Conservation (phyloP, 148 eudicot genomes). For the Spergularia bocconei region DNA sequence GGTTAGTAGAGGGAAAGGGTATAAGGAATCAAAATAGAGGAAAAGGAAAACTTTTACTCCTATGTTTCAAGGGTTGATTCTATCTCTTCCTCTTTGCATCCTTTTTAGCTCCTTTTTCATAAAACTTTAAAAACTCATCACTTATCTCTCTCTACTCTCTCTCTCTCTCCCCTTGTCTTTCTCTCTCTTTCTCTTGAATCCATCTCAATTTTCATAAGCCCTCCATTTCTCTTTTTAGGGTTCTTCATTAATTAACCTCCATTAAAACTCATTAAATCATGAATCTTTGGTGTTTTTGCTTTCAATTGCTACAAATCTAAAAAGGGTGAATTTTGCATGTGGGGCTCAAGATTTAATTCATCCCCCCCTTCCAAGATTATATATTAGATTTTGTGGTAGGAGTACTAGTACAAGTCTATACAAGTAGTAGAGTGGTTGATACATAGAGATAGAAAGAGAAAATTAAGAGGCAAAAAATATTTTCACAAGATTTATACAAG, state of each 20-base stretch:
- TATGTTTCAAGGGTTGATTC: constrained; percentile 11
- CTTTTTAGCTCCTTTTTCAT: not conserved
- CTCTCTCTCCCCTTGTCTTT: not conserved
- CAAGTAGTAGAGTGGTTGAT: not conserved
- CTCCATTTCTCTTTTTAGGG: constrained; percentile 13
- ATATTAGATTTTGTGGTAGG: constrained; percentile 19
- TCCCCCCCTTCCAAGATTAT: constrained; percentile 18
- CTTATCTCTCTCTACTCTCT: constrained; percentile 5
- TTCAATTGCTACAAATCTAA: constrained; percentile 14
- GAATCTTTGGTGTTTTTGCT: constrained; percentile 9
- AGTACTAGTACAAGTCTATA: constrained; percentile 11
- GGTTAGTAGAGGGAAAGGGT: constrained; percentile 16
- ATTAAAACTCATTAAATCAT: constrained; percentile 12
- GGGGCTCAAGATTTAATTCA: constrained; percentile 29
- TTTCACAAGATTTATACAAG: not conserved
- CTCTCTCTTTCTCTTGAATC: constrained; percentile 7
- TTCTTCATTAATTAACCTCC: constrained; percentile 24
- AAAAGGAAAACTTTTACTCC: not conserved
- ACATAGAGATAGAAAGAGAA: constrained; percentile 1
- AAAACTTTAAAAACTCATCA: constrained; percentile 3
- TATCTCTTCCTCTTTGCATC: constrained; percentile 13
- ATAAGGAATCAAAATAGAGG: not conserved
- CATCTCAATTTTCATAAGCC: not conserved
- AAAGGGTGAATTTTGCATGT: constrained; percentile 35
- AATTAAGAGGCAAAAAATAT: not conserved